These are phyloP conservation scores for Hypoxylon intermedium DNA, from an alignment of 495 filamentous ascomycete species.

Conservation along the genomic window DNA sequence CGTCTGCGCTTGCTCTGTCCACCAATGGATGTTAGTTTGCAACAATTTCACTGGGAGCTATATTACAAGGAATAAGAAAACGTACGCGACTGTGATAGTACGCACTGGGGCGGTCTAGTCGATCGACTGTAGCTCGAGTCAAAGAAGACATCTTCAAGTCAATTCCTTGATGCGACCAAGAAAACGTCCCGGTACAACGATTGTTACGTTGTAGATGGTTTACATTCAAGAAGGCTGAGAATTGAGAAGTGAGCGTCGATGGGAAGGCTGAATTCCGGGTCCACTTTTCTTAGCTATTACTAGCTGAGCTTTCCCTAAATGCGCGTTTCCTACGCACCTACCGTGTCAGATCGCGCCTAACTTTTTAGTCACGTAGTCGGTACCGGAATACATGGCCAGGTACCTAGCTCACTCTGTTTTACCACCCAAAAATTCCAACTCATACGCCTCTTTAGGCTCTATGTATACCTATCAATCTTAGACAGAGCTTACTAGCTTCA, in stretches of 20 bases:
- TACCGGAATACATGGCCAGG: slow-evolving; percentile 1
- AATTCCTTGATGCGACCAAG: neutral
- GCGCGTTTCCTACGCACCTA: slow-evolving; percentile 11
- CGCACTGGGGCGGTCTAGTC: slow-evolving; percentile 87
- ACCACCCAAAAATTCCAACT: neutral
- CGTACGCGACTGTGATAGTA: slow-evolving; percentile 82
- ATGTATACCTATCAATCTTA: neutral
- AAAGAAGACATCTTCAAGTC: slow-evolving; percentile 20
- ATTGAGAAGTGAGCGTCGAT: slow-evolving; percentile 14
- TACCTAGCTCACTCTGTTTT: too few relatives aligned
- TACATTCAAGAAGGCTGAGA: slow-evolving; percentile 5
- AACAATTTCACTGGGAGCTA: neutral
- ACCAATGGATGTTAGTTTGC: slow-evolving; percentile 19
- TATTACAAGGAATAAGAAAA: slow-evolving; percentile 11
- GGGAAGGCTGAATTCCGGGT: slow-evolving; percentile 22
- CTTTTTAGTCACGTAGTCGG: slow-evolving; percentile 5
- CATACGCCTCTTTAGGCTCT: neutral
- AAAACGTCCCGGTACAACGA: neutral
- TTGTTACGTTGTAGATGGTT: neutral
- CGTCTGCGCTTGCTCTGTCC: slow-evolving; percentile 67
- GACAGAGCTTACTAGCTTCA: neutral
- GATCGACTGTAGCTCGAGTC: slow-evolving; percentile 73
- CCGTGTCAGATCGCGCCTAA: slow-evolving; percentile 27
- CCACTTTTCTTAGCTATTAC: slow-evolving; percentile 16
- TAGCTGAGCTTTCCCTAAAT: slow-evolving; percentile 4